phyloP scores from a whole-genome alignment of 306 rosid species.

The Malus domestica region ASM211411v1 NC_041800.1:8991001-8991500 shows the following conservation, averaged over 20 bases:
- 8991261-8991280: neutral
- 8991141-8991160: neutral
- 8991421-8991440: neutral
- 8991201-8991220: neutral
- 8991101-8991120: too few relatives aligned
- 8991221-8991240: neutral
- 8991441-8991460: neutral
- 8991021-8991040: conserved; percentile 66
- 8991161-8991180: neutral
- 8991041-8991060: neutral
- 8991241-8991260: neutral
- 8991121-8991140: neutral
- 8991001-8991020: conserved; percentile 91
- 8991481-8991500: neutral
- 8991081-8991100: neutral
- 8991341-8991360: neutral
- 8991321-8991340: neutral
- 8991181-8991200: neutral
- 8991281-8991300: neutral
- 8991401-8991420: neutral
- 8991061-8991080: neutral
- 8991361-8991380: neutral
- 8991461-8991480: neutral
- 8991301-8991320: neutral
- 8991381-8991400: neutral